These are phyloP conservation scores for Trichoderma erinaceum DNA, from an alignment of 495 filamentous ascomycete genomes.

Conservation along the genomic window DNA sequence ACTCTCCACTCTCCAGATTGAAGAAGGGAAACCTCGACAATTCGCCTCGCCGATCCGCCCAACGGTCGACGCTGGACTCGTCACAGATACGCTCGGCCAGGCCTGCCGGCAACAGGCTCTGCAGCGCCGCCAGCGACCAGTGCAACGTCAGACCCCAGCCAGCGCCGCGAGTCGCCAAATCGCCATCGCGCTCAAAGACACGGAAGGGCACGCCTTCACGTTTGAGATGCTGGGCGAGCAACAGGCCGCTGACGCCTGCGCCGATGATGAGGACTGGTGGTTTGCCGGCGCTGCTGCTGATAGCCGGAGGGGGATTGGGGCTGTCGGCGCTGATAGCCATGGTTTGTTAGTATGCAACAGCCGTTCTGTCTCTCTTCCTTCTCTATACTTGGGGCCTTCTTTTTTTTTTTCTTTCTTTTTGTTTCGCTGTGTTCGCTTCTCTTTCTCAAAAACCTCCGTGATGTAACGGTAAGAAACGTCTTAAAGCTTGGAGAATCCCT, in stretches of 20 bases:
- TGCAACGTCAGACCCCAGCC: slow-evolving; percentile 59
- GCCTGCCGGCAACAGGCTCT: slow-evolving; percentile 44
- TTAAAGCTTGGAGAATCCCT: slow-evolving; percentile 2
- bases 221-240: slow-evolving; percentile 53
- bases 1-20: slow-evolving; percentile 45
- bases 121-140: slow-evolving; percentile 48
- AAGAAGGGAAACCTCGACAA: slow-evolving; percentile 44
- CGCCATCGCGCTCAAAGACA: slow-evolving; percentile 51
- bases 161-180: slow-evolving; percentile 37
- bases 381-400: too few relatives aligned
- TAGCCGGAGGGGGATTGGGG: not conserved
- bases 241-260: slow-evolving; percentile 54
- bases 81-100: slow-evolving; percentile 38
- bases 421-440: not conserved
- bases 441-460: not conserved
- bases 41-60: slow-evolving; percentile 22
- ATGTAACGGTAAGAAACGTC: not conserved
- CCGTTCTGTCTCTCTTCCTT: too few relatives aligned
- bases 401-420: not conserved
- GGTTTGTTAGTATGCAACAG: not conserved
- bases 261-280: slow-evolving; percentile 48
- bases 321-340: slow-evolving; percentile 7
- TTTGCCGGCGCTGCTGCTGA: not conserved
- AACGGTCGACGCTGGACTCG: slow-evolving; percentile 40
- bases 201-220: slow-evolving; percentile 34